Evolutionary conservation across 352 stramenopile genomes (phyloP), one percentile per base, ranked within the genome.

Genomic region (Stephanocyclus meneghinianus): DNA sequence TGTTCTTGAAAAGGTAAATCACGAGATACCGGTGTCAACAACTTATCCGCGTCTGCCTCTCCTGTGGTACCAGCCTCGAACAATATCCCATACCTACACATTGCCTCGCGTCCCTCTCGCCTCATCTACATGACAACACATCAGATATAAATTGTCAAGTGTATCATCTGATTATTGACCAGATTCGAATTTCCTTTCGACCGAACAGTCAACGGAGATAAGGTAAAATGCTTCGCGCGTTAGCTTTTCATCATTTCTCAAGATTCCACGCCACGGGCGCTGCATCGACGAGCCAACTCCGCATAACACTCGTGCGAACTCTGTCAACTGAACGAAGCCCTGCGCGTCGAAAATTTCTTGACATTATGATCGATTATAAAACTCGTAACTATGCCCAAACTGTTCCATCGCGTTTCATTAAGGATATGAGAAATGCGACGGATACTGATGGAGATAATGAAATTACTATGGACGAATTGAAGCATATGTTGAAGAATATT

Each of bases 381-480:
- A 37, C 2, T 15, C 59, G 73, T 21, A 86, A 80, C 57, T 88
- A 75, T 61, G 29, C 50, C 26, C 74, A 86, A 51, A 68, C 50
- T n/a, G 59, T 81, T 9, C 69, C 76, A 18, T 75, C 67, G 21
- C 74, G 82, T 13, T 84, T 84, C 40, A 30, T 84, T 9, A 84
- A 86, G 42, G 59, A 80, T 50, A 70, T 88, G 11, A 57, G 81
- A 9, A 61, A 71, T 21, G 66, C 74, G 1, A 65, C 68, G 15
- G 78, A 88, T 76, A 15, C 37, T 8, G 74, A 88, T 57, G n/a
- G 77, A 30, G 75, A 88, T 55, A 62, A 70, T 32, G 40, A 77
- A 15, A 77, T 88, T 50, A 73, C 68, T n/a, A 40, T 56, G 16
- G 42, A 64, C 8, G 78, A 86, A 51, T 66, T 78, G 40, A 53